Evolutionary conservation across 768 basidiomycete species (phyloP).

Genomic region (Psilocybe subaeruginosa): DNA sequence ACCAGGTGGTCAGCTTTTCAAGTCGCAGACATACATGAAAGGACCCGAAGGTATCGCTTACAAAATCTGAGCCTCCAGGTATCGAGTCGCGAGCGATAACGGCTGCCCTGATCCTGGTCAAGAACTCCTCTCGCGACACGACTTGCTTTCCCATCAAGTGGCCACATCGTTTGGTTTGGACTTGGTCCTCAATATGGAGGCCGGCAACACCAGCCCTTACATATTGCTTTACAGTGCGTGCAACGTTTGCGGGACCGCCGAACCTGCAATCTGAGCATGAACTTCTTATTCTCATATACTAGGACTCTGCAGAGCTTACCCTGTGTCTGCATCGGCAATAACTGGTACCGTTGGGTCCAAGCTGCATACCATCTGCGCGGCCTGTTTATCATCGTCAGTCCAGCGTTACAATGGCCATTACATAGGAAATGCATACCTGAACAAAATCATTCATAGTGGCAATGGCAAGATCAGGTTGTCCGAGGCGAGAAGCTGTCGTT

Average conservation of each 20-base stretch:
- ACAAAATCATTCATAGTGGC: conserved; percentile 81
- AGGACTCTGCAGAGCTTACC: conserved; percentile 40
- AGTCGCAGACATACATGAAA: background rate
- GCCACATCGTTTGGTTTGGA: conserved; percentile 80
- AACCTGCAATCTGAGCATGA: conserved; percentile 38
- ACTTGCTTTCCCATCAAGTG: conserved; percentile 81
- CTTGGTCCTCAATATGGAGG: conserved; percentile 81
- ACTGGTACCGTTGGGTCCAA: conserved; percentile 67
- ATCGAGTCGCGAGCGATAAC: conserved; percentile 77
- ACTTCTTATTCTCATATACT: background rate
- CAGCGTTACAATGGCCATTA: conserved; percentile 52
- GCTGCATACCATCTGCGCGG: conserved; percentile 71
- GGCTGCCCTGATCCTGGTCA: conserved; percentile 76
- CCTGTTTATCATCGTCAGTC: conserved; percentile 33
- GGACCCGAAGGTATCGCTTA: conserved; percentile 21
- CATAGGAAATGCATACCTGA: conserved; percentile 38
- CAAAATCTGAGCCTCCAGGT: conserved; percentile 77
- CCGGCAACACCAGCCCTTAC: conserved; percentile 69
- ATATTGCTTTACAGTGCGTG: conserved; percentile 73
- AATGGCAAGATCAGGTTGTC: conserved; percentile 79
- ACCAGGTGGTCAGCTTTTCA: background rate
- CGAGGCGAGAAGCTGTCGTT: conserved; percentile 78
- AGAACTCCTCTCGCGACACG: conserved; percentile 74
- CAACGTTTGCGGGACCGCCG: conserved; percentile 74
- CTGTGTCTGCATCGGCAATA: conserved; percentile 81